These are phyloP conservation scores for Lactarius evosmus DNA, from an alignment of 768 basidiomycete genomes.

Conservation along the genomic window DNA sequence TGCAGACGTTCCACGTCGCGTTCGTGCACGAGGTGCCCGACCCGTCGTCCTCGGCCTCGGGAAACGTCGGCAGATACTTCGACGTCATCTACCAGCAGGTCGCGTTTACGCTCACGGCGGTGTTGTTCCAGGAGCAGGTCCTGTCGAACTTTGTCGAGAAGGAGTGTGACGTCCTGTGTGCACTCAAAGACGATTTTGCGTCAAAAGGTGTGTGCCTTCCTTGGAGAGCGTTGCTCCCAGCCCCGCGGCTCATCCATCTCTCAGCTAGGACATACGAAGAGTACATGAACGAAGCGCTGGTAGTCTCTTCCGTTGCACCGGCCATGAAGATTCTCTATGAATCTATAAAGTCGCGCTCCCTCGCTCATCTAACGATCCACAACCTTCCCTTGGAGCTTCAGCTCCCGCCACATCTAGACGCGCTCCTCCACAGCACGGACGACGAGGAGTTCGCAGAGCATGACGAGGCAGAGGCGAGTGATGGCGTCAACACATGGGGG, in stretches of 20 bases:
- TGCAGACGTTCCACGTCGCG: slow-evolving; percentile 82
- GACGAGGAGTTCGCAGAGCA: slow-evolving; percentile 51
- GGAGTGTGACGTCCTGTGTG: slow-evolving; percentile 69
- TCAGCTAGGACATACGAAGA: slow-evolving; percentile 58
- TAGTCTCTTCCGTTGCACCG: slow-evolving; percentile 65
- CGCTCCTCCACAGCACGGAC: slow-evolving; percentile 62
- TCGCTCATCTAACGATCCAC: slow-evolving; percentile 77
- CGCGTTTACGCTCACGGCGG: slow-evolving; percentile 86
- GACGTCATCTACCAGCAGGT: slow-evolving; percentile 88
- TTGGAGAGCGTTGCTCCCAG: background rate
- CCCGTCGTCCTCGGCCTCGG: slow-evolving; percentile 78
- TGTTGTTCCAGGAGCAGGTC: slow-evolving; percentile 89
- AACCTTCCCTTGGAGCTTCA: slow-evolving; percentile 81
- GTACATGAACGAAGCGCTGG: slow-evolving; percentile 57
- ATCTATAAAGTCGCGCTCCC: slow-evolving; percentile 67
- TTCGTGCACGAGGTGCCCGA: slow-evolving; percentile 87
- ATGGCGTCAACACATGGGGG: slow-evolving; percentile 57
- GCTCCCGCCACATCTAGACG: slow-evolving; percentile 77
- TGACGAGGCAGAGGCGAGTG: slow-evolving; percentile 47
- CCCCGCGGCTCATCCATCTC: background rate
- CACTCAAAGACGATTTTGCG: slow-evolving; percentile 67
- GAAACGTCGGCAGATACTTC: slow-evolving; percentile 73
- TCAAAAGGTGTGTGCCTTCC: slow-evolving; percentile 51
- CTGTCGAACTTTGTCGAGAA: slow-evolving; percentile 79
- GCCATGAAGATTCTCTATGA: slow-evolving; percentile 81